Evolutionary conservation across 192 early-diverging fungal genomes (phyloP), one percentile per base, ranked within the genome.

Genomic region (Linnemannia elongata): DNA sequence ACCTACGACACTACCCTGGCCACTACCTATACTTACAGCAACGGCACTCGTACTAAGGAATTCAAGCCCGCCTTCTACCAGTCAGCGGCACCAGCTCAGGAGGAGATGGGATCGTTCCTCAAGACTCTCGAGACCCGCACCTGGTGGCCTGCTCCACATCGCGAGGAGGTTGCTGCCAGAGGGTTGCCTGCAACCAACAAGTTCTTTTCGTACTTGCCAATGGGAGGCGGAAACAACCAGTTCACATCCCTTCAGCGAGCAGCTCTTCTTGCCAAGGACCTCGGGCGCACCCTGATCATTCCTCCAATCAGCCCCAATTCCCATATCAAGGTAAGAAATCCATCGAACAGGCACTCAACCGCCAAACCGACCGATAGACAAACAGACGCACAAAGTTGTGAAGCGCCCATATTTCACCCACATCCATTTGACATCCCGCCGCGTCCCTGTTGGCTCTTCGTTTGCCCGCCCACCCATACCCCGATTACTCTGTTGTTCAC

Each of bases 191-290:
- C 74, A 3, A 77, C 77, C 17, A 44, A 80, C n/a, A 36, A 35
- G 12, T 87, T 78, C 47, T 78, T 87, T 45, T 66, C 71, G 1
- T 87, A 87, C 18, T 20, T 87, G 72, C 85, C 85, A 5, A 87
- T 87, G 85, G 85, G 85, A 27, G 85, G 85, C 13, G 80, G 85
- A 5, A 87, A 87, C 72, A 87, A 87, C 68, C 85, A 87, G 68
- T 87, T 87, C 52, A 78, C 85, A 2, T 77, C 85, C 1, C 76
- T 87, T 4, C 79, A 87, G 39, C 81, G 75, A 52, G 85, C 85
- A 20, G 85, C 85, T 4, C 38, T 87, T 6, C 39, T 87, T 47
- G 85, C 85, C 44, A 87, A 87, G 70, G 85, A 87, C 66, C 85
- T 87, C n/a, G 77, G 77, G 4, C 75, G 85, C 22, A 87, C 85